Evolutionary conservation across 2,329 filamentous ascomycete species (phyloP).

Genomic region (Aureobasidium sp.): DNA sequence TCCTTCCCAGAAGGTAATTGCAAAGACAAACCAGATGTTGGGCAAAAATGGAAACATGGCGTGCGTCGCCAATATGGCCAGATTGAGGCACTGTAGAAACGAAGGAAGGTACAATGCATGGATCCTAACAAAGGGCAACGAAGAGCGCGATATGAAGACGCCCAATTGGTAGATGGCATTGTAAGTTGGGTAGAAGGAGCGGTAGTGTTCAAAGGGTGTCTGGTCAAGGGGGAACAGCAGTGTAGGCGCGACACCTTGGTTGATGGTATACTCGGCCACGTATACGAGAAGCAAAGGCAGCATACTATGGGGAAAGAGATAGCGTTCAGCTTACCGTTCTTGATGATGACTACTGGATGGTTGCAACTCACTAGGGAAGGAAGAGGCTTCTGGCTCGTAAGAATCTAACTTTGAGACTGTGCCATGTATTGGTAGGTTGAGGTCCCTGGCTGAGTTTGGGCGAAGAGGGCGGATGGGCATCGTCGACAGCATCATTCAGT

Average conservation of each 20-base stretch:
- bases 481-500: background rate
- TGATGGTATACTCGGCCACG: constrained; percentile 93
- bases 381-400: constrained; percentile 62
- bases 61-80: constrained; percentile 65
- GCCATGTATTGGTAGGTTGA: background rate
- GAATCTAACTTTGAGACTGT: constrained; percentile 35
- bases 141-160: constrained; percentile 89
- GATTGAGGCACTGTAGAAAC: constrained; percentile 71
- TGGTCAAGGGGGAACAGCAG: constrained; percentile 71
- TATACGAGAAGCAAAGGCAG: constrained; percentile 86
- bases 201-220: constrained; percentile 72
- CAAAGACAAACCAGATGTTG: constrained; percentile 75
- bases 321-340: constrained; percentile 10
- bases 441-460: background rate
- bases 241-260: constrained; percentile 86
- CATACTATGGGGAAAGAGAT: constrained; percentile 49
- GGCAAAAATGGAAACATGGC: constrained; percentile 75
- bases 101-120: constrained; percentile 75
- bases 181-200: constrained; percentile 91
- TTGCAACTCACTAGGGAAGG: constrained; percentile 52
- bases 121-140: constrained; percentile 77
- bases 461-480: background rate
- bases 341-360: background rate
- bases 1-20: constrained; percentile 88
- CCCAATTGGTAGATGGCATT: constrained; percentile 90